A percentile compares a stretch with the other conserved stretches of the same genome.
Evolutionary conservation across 1,284 basidiomycete genomes (phyloP).

Genomic region (Papiliotrema terrestris): DNA sequence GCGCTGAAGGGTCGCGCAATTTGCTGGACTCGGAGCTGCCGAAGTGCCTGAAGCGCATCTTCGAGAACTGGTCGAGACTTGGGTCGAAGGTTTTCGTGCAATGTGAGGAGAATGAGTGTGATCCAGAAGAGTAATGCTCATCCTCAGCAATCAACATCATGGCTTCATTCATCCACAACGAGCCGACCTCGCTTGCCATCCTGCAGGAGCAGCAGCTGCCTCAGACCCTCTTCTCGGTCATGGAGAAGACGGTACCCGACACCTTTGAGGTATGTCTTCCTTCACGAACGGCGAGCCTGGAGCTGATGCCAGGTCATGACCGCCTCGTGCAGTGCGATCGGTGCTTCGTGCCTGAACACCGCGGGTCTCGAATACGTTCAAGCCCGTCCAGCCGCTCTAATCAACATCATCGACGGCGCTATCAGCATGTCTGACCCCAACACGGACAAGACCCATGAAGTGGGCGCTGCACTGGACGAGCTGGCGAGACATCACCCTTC

Average conservation of each 20-base stretch:
- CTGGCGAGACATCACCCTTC: slow-evolving; percentile 93
- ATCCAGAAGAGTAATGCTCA: not conserved
- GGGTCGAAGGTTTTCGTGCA: slow-evolving; percentile 82
- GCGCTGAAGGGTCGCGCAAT: slow-evolving; percentile 88
- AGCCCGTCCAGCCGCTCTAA: slow-evolving; percentile 72
- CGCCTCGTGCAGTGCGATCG: slow-evolving; percentile 92
- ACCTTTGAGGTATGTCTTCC: slow-evolving; percentile 66
- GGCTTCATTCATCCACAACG: slow-evolving; percentile 97
- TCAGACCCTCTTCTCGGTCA: slow-evolving; percentile 78
- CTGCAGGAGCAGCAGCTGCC: slow-evolving; percentile 91
- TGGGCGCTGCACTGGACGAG: slow-evolving; percentile 90
- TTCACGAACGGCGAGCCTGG: slow-evolving; percentile 1
- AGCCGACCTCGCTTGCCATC: slow-evolving; percentile 88
- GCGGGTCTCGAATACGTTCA: slow-evolving; percentile 78
- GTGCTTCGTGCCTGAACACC: slow-evolving; percentile 92
- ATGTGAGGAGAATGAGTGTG: slow-evolving; percentile 52
- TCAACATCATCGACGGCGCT: slow-evolving; percentile 76
- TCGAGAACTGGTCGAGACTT: slow-evolving; percentile 76
- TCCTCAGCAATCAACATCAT: slow-evolving; percentile 88
- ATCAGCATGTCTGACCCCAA: slow-evolving; percentile 70
- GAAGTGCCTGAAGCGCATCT: slow-evolving; percentile 81
- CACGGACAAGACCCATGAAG: slow-evolving; percentile 80
- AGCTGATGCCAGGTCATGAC: slow-evolving; percentile 65
- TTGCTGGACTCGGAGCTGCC: slow-evolving; percentile 88
- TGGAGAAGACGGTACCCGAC: slow-evolving; percentile 80